Base-by-base conservation (phyloP, 441 rosid genomes). In the Populus tomentosa region DNA sequence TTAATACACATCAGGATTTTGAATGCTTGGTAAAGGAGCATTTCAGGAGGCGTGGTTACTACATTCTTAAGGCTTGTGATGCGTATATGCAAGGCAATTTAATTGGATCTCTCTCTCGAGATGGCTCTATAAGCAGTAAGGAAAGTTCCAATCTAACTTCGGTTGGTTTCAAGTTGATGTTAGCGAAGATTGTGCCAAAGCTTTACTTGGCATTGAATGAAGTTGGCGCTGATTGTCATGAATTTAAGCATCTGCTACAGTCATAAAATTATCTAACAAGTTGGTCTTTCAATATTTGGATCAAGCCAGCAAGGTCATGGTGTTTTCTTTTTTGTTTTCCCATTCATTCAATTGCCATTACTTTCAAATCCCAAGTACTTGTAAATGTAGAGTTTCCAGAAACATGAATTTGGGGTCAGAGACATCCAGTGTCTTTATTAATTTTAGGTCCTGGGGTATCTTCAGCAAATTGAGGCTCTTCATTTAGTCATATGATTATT, bases 91-190 rank as follows among this genome's bases (percentile, higher is more conserved):
- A 88, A 80, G 99, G 99, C 82, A 86, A 85, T 81, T 81, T 94
- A 77, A 92, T 97, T 38, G 98, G 98, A 46, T 92, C 98, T 68
- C 97, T 93, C n/a, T 61, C 84, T 46, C 80, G 88, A 81, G 96
- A 93, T 69, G 97, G 92, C 7, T 85, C 90, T 2, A 81, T 80
- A 33, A 85, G 79, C 66, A 81, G 84, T 72, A 84, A 80, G 59
- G 79, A 79, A 69, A 76, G 78, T 50, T 88, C 88, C 20, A 89
- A 92, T 79, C 80, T 89, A 76, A 93, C 89, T 70, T 97, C 98
- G 0, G 93, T 90, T 75, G 98, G 99, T 40, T 94, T 97, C 90
- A 94, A 94, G 86, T 83, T 97, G 81, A 97, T 97, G 98, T 77
- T 93, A 84, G 91, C 88, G 63, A 96, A 96, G 92, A 92, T 93